Base-by-base conservation (phyloP, 2,329 filamentous ascomycete genomes). In the Ophiostoma tasmaniense region DNA sequence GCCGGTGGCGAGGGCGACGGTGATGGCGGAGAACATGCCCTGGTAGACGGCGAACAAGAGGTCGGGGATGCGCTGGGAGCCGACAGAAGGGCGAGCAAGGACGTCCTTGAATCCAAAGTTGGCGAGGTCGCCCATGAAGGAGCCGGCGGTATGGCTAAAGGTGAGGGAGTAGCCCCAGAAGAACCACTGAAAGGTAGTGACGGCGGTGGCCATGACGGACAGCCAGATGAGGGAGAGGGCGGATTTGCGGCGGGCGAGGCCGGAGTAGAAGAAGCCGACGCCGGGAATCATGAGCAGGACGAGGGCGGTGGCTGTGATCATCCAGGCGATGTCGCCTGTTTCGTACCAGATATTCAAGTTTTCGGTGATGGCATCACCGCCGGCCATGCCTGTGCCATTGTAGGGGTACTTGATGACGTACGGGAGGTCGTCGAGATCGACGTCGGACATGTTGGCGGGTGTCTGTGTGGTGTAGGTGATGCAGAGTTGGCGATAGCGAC, bases 221-320 rank as follows among this genome's bases (percentile, higher is more conserved):
- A 96, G 84, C 85, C 91, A 93, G 78, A 96, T 90, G 71, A 97
- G 84, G 25, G 92, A 91, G 68, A 97, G 83, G 3, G 93, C 93
- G 0, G 92, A 96, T 82, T 96, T 97, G 78, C 93, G 88, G 69
- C 92, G 89, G 20, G 93, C 92, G 20, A 96, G 89, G 72, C 92
- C 93, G 59, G 91, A 94, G 83, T 97, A 97, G 85, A 96, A 96
- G 84, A 96, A 95, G 67, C 92, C 93, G 76, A 96, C 92, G 70
- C 93, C 93, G 50, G 93, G 93, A 78, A 96, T 92, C 93, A 96
- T 96, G 74, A 97, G 87, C 74, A 96, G 81, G 67, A 96, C 92
- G 68, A 97, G 84, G 6, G 91, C 92, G 1, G 92, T 93, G 35
- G 90, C 84, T 22, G 87, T 90, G 73, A 96, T 87, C 80, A 96